Percentiles rank a stretch among this genome's conserved stretches.
Evolutionary conservation across 352 stramenopile species (phyloP).

Genomic region (Phytopythium boreale): DNA sequence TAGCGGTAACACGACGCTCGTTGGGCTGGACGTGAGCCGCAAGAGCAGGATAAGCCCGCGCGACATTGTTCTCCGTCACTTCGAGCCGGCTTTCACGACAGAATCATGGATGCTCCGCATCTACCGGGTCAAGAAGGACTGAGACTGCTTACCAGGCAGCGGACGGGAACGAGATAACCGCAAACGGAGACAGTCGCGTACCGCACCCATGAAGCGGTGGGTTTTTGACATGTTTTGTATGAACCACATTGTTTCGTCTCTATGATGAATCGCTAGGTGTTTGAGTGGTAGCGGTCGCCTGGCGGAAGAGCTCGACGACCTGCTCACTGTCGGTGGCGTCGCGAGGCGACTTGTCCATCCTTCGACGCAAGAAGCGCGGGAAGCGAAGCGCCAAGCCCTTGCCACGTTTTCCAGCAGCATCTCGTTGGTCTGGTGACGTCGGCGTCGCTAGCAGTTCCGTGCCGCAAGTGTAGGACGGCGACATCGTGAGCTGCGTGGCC

Average conservation of each 20-base stretch:
- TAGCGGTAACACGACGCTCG: conserved; percentile 13
- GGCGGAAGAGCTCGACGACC: conserved; percentile 71
- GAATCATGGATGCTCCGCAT: conserved; percentile 93
- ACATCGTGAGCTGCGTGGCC: conserved; percentile 97
- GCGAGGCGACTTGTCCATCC: conserved; percentile 94
- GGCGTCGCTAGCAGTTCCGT: conserved; percentile 5
- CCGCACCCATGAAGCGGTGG: background rate
- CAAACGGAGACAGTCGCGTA: background rate
- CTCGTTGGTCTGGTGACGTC: background rate
- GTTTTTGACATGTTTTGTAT: background rate
- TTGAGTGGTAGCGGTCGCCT: conserved; percentile 7
- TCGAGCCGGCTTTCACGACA: conserved; percentile 91
- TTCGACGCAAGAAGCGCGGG: conserved; percentile 95
- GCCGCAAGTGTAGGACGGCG: conserved; percentile 93
- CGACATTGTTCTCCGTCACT: conserved; percentile 73
- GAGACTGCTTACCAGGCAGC: background rate
- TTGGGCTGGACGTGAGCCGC: conserved; percentile 73
- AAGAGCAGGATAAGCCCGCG: conserved; percentile 50
- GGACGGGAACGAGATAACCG: background rate
- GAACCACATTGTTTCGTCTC: background rate
- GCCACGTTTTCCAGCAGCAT: background rate
- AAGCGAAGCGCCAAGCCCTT: conserved; percentile 97
- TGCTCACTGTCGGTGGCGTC: conserved; percentile 95
- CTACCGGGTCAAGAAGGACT: conserved; percentile 59
- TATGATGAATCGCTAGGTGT: background rate